Evolutionary conservation across 2,329 filamentous ascomycete species (phyloP), one percentile per base, ranked within the genome.

Genomic region (Calonectria hongkongensis): DNA sequence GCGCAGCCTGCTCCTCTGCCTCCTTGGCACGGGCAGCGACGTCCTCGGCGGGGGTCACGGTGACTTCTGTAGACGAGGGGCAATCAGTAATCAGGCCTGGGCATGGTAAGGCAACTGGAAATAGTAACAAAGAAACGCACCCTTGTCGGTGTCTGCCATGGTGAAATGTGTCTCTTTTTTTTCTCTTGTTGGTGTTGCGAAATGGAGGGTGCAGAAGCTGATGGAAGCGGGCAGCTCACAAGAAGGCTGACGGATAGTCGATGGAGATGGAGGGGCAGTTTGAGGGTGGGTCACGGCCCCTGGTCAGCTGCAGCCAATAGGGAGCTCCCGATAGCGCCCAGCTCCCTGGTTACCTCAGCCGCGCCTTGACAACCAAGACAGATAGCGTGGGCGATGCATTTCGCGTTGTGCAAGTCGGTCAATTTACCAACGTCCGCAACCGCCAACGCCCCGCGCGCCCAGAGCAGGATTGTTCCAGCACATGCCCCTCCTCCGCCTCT

Each of bases 1-100:
- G 92, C 28, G 93, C 91, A 50, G 92, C 94, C 88, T 99, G 97
- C 87, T 99, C 97, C 79, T 93, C 94, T 70, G 90, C 88, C 87
- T 99, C 95, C 83, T 93, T 92, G 74, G 92, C 93, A 76, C 87
- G 88, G 71, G 89, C 88, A 25, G 90, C 90, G 13, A 89, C 91
- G 77, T 88, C 86, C 76, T 91, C 88, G 74, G 89, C 90, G 72
- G 89, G 85, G 27, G 87, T 47, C 18, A 68, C 66, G 33, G 41
- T 88, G 68, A 83, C 86, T 80, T 92, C 90, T 89, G 79, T 64
- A 71, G 66, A 63, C 45, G 10, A 30, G 56, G 56, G 62, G 56
- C 36, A 54, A n/a, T 25, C 18, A 50, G 39, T 28, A 13, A 15
- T 13, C 12, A 45, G 15, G 27, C 33, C 21, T 30, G 18, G 13